Evolutionary conservation across 2,329 filamentous ascomycete genomes (phyloP).

Genomic region (Aspergillus costaricaensis): DNA sequence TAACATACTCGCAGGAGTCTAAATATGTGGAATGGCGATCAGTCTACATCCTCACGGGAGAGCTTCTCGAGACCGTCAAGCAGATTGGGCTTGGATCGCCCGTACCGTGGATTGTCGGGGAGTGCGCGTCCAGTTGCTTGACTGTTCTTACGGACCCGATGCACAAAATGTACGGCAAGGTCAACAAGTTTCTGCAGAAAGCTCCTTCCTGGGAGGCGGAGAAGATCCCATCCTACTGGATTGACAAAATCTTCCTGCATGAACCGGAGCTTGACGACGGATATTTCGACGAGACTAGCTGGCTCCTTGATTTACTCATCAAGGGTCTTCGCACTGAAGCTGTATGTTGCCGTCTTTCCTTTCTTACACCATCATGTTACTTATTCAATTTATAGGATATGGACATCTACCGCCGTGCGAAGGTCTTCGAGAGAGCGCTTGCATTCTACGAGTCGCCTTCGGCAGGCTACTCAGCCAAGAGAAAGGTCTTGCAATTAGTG

Average conservation of each 20-base stretch:
- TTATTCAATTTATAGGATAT: constrained; percentile 41
- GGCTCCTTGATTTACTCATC: constrained; percentile 72
- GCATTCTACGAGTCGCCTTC: constrained; percentile 69
- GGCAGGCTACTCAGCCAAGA: constrained; percentile 60
- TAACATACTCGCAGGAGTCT: constrained; percentile 54
- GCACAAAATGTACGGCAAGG: constrained; percentile 80
- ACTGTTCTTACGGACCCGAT: constrained; percentile 72
- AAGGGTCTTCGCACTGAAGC: constrained; percentile 61
- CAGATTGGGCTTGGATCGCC: constrained; percentile 56
- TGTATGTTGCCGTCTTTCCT: constrained; percentile 41
- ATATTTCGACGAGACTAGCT: constrained; percentile 71
- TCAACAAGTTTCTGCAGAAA: constrained; percentile 80
- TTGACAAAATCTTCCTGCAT: constrained; percentile 72
- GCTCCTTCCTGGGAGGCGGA: constrained; percentile 70
- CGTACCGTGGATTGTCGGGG: constrained; percentile 72
- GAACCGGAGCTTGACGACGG: constrained; percentile 72
- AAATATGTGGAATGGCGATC: constrained; percentile 74
- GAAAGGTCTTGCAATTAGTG: constrained; percentile 63
- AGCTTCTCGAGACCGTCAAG: constrained; percentile 73
- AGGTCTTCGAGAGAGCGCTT: constrained; percentile 74
- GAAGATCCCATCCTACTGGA: constrained; percentile 60
- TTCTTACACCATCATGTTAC: constrained; percentile 3
- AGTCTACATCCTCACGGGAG: constrained; percentile 75
- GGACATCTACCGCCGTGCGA: constrained; percentile 55
- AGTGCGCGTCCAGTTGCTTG: constrained; percentile 72